These are phyloP conservation scores for Fusarium sp. DNA, from an alignment of 2,329 filamentous ascomycete genomes.

Conservation along the genomic window DNA sequence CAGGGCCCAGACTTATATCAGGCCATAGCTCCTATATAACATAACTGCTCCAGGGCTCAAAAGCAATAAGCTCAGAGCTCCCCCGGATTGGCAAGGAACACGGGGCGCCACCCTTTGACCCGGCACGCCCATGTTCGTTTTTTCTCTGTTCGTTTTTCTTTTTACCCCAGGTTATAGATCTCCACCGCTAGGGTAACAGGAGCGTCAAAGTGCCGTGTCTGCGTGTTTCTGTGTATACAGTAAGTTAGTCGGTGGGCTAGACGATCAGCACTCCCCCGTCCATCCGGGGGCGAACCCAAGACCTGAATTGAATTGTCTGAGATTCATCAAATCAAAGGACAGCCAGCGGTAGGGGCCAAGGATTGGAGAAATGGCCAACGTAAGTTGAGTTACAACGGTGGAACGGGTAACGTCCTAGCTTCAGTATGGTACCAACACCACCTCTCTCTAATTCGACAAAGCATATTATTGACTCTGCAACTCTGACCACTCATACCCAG, in stretches of 20 bases:
- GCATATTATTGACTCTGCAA: neutral
- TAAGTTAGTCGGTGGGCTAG: neutral
- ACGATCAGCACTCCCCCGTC: constrained; percentile 40
- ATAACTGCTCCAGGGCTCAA: neutral
- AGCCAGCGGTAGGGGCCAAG: neutral
- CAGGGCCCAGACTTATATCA: constrained; percentile 38
- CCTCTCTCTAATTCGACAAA: constrained; percentile 24
- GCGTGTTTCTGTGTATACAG: neutral
- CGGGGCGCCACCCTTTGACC: constrained; percentile 50
- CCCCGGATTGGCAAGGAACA: constrained; percentile 45
- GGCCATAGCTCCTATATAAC: constrained; percentile 38
- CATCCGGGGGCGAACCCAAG: no score
- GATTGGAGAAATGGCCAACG: constrained; percentile 2
- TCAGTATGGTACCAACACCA: neutral
- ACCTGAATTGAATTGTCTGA: neutral
- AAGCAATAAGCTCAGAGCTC: constrained; percentile 28
- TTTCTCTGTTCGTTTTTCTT: neutral
- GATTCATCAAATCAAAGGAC: constrained; percentile 23
- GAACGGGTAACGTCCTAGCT: neutral
- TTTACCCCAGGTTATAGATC: constrained; percentile 31
- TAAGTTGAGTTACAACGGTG: neutral
- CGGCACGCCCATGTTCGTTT: constrained; percentile 29
- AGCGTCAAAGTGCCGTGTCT: constrained; percentile 15
- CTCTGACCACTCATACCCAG: constrained; percentile 26
- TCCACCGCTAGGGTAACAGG: constrained; percentile 47